phyloP scores from a whole-genome alignment of 352 stramenopile species.

The Elongisporangium senticosum region DNA sequence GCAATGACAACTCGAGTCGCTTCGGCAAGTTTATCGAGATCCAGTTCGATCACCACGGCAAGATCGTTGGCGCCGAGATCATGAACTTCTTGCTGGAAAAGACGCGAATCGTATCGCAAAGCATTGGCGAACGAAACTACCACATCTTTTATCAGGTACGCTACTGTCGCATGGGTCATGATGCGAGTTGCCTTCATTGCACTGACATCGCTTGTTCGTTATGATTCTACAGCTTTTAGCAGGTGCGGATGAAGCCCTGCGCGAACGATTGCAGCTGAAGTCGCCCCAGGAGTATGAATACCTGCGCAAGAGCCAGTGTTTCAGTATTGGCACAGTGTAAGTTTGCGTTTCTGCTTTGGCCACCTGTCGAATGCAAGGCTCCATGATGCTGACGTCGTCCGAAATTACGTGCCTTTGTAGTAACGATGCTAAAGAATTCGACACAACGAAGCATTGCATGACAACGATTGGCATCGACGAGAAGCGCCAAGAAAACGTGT shows the following conservation, averaged over 20 bases:
- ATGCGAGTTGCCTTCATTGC: not conserved
- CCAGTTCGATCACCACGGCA: conserved; percentile 90
- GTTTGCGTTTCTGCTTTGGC: conserved; percentile 7
- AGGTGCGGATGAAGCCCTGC: conserved; percentile 62
- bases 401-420: conserved; percentile 7
- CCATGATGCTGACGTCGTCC: not conserved
- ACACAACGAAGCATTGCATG: conserved; percentile 81
- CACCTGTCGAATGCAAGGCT: not conserved
- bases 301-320: conserved; percentile 84
- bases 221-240: conserved; percentile 52
- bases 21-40: conserved; percentile 99
- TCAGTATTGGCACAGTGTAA: conserved; percentile 62
- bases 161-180: conserved; percentile 12
- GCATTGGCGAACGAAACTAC: conserved; percentile 93
- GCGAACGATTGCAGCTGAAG: conserved; percentile 63
- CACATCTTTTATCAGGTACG: conserved; percentile 96
- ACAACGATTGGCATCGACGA: conserved; percentile 82
- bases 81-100: conserved; percentile 91
- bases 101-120: conserved; percentile 87
- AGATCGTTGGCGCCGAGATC: conserved; percentile 88
- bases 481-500: conserved; percentile 77
- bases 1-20: conserved; percentile 96
- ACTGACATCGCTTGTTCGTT: conserved; percentile 4
- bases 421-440: conserved; percentile 82
- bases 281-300: conserved; percentile 85